Percentiles rank a stretch among this genome's conserved stretches.
Conservation (phyloP, 2,329 filamentous ascomycete genomes). For the Hymenotorrendiella dingleyae region DNA sequence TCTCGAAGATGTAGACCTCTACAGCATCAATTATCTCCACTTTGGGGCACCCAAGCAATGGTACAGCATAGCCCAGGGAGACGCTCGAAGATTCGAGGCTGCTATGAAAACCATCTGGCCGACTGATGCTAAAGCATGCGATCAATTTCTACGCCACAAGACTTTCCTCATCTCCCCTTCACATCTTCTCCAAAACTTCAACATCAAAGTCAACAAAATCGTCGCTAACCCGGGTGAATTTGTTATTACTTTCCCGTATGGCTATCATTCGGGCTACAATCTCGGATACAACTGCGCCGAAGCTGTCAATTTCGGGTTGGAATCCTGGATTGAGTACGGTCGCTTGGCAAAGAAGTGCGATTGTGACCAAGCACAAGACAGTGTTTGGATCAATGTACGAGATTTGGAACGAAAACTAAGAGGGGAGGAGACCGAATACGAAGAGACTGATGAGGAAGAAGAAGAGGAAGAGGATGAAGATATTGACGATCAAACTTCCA, state of each 20-base stretch:
- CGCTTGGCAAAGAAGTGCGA: conserved; percentile 95
- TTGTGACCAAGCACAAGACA: conserved; percentile 90
- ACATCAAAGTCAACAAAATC: conserved; percentile 92
- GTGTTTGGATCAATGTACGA: conserved; percentile 95
- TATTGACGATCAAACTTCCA: conserved; percentile 56
- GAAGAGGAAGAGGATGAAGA: conserved; percentile 60
- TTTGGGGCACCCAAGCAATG: conserved; percentile 98
- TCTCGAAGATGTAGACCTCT: conserved; percentile 94
- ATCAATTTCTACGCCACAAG: conserved; percentile 95
- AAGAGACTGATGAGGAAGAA: conserved; percentile 69
- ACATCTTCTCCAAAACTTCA: conserved; percentile 78
- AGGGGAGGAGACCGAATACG: conserved; percentile 81
- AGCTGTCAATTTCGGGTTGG: conserved; percentile 95
- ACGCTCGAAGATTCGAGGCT: conserved; percentile 85
- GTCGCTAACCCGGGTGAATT: conserved; percentile 97
- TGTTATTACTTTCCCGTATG: conserved; percentile 96
- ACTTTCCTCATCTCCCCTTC: conserved; percentile 93
- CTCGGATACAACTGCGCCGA: conserved; percentile 98
- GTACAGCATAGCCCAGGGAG: conserved; percentile 97
- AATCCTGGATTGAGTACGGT: conserved; percentile 91
- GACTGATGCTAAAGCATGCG: conserved; percentile 88
- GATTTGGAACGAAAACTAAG: conserved; percentile 92
- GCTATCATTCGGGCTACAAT: conserved; percentile 97
- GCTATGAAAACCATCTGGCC: conserved; percentile 97
- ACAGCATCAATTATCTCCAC: conserved; percentile 99